Base-by-base conservation (phyloP, 306 rosid species). In the Prunus kanzakura region DNA sequence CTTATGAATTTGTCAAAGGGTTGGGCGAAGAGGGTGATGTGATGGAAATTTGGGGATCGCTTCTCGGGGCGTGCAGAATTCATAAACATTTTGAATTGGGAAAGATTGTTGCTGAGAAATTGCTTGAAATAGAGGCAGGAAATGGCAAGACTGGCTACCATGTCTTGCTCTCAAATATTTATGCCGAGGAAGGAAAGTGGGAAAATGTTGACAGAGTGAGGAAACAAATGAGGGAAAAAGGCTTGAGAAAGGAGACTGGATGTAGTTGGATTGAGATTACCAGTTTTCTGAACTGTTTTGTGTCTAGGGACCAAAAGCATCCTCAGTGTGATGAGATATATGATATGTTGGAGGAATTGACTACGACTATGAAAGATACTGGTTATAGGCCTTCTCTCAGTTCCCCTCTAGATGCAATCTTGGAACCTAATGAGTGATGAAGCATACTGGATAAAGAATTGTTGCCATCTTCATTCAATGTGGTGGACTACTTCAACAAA, bases 161-260 rank as follows among this genome's bases (percentile, higher is more conserved):
- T 74, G 96, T 93, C 80, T 84, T 90, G 83, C 91, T 91, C 75
- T 89, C 98, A 56, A 93, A 91, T 80, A 91, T 93, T 69, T 87
- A 88, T 78, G 98, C 98, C 27, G 97, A 87, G 83, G 97, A 91
- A 87, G 88, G 97, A 47, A 77, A 90, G 82, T 93, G 98, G 98
- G 92, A 85, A 74, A 84, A 80, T 23, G 96, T 87, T 61, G 82
- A 85, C 67, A 80, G 68, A 38, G 79, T 93, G 84, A 85, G 98
- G 77, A 87, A 77, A 82, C 86, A 87, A 78, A 93, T 93, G 87
- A 89, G 81, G 79, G 91, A 78, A 69, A 84, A 73, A 79, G 97
- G 96, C 76, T 41, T 93, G 88, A 88, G 82, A 74, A 93, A 93
- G 89, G 93, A 93, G 88, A 83, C 61, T 3, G 97, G 93, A 49